Conservation (phyloP, 169 alveolate species). For the Eimeria acervulina region DNA sequence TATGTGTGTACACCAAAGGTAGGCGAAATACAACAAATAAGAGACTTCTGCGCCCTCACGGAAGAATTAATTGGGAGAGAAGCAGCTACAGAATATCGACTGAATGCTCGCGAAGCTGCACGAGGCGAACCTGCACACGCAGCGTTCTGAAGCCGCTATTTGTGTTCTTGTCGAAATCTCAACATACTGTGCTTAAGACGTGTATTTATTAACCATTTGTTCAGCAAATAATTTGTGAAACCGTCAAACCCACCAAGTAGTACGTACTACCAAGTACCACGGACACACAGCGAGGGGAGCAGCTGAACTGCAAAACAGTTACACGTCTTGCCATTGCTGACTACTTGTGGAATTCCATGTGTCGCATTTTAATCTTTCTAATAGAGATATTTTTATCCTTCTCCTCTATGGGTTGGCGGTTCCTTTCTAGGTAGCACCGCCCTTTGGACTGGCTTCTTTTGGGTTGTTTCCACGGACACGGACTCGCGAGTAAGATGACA, state of each 20-base stretch:
- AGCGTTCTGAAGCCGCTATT: neutral
- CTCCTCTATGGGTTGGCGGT: neutral
- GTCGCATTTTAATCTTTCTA: neutral
- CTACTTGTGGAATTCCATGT: neutral
- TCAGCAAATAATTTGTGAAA: neutral
- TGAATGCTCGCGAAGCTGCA: constrained; percentile 8
- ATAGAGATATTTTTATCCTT: neutral
- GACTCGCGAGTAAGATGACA: neutral
- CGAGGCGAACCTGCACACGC: constrained; percentile 2
- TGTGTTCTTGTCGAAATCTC: neutral
- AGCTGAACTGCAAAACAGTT: no score
- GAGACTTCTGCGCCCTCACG: neutral
- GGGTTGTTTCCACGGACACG: neutral
- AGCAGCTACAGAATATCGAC: neutral
- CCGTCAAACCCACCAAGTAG: neutral
- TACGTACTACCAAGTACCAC: no score
- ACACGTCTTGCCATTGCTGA: neutral
- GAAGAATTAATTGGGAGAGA: neutral
- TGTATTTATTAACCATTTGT: neutral
- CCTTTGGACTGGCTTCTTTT: neutral
- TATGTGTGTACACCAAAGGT: neutral
- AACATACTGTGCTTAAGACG: neutral
- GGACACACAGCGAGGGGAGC: no score
- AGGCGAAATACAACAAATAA: neutral
- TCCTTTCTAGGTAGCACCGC: neutral